A percentile compares a stretch with the other conserved stretches of the same genome.
phyloP scores from a whole-genome alignment of 345 rosid genomes.

The Camelina neglecta region DNA sequence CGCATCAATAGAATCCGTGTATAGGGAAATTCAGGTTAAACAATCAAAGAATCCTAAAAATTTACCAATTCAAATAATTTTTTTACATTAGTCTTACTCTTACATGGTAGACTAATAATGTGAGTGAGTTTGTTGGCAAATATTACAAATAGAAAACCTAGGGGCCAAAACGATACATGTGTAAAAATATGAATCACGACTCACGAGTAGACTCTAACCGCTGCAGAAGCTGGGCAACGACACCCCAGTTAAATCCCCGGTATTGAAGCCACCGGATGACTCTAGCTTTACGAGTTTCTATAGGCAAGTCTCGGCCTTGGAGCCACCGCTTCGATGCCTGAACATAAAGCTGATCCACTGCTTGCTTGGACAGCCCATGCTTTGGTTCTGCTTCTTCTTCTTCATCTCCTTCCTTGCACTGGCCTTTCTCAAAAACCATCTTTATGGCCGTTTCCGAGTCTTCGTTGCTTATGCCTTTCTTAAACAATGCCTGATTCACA shows the following conservation, averaged over 20 bases:
- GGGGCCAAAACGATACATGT: no score
- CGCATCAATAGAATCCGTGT: not conserved
- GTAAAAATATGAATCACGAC: not conserved
- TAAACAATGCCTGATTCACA: constrained; percentile 62
- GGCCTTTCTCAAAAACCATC: constrained; percentile 59
- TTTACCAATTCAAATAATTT: no score
- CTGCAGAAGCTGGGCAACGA: constrained; percentile 56
- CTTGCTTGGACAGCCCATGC: constrained; percentile 62
- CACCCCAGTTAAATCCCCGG: constrained; percentile 82
- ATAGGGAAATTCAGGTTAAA: not conserved
- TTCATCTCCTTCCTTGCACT: constrained; percentile 43
- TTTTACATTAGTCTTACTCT: no score
- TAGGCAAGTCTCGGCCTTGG: constrained; percentile 62
- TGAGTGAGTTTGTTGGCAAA: no score
- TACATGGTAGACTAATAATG: no score
- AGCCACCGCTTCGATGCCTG: constrained; percentile 80
- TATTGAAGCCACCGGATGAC: constrained; percentile 91
- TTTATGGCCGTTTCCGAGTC: constrained; percentile 75
- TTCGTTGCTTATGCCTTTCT: constrained; percentile 60
- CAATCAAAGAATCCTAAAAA: no score
- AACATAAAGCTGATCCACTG: constrained; percentile 66
- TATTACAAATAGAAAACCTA: no score
- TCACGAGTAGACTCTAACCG: constrained; percentile 57
- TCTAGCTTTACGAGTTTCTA: constrained; percentile 73
- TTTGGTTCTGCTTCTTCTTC: constrained; percentile 55